Evolutionary conservation across 2,329 filamentous ascomycete species (phyloP).

Genomic region (Stylonectria norvegica): DNA sequence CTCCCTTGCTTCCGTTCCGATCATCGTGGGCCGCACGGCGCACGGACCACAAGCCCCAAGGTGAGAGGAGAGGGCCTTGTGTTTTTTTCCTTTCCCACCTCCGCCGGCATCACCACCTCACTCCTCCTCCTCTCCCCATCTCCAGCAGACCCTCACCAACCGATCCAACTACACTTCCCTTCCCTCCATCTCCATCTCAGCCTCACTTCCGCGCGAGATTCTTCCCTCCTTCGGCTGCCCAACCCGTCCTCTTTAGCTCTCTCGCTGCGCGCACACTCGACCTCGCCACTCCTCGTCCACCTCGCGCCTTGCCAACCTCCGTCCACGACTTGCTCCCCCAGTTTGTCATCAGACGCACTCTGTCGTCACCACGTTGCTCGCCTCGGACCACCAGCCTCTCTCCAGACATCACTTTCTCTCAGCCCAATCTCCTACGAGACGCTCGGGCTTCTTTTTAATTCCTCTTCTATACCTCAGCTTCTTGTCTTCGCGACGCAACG

Average conservation of each 20-base stretch:
- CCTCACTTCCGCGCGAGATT: conserved; percentile 6
- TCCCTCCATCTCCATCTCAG: conserved; percentile 12
- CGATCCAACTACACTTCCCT: too few relatives aligned
- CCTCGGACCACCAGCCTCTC: conserved; percentile 9
- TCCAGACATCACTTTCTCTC: conserved; percentile 6
- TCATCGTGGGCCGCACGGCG: conserved; percentile 9
- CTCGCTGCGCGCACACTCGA: too few relatives aligned
- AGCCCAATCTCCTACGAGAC: conserved; percentile 1
- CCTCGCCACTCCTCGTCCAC: conserved; percentile 22
- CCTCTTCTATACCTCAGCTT: conserved; percentile 4
- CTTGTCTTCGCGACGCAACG: conserved; percentile 15
- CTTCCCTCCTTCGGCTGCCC: too few relatives aligned
- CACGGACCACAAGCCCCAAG: conserved; percentile 12
- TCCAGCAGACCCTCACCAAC: too few relatives aligned
- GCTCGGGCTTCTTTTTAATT: conserved; percentile 10
- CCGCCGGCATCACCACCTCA: conserved; percentile 12
- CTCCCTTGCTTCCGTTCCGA: conserved; percentile 15
- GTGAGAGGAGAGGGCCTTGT: background rate
- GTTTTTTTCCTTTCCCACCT: conserved; percentile 2
- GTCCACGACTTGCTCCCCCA: conserved; percentile 11
- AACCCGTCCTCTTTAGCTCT: too few relatives aligned
- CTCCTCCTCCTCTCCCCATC: conserved; percentile 3
- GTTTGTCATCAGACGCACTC: conserved; percentile 16
- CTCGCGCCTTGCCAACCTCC: conserved; percentile 14
- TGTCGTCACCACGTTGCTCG: conserved; percentile 9